A percentile compares a stretch with the other conserved stretches of the same genome.
Evolutionary conservation across 1,284 basidiomycete genomes (phyloP).

Genomic region (Irpex sp.): DNA sequence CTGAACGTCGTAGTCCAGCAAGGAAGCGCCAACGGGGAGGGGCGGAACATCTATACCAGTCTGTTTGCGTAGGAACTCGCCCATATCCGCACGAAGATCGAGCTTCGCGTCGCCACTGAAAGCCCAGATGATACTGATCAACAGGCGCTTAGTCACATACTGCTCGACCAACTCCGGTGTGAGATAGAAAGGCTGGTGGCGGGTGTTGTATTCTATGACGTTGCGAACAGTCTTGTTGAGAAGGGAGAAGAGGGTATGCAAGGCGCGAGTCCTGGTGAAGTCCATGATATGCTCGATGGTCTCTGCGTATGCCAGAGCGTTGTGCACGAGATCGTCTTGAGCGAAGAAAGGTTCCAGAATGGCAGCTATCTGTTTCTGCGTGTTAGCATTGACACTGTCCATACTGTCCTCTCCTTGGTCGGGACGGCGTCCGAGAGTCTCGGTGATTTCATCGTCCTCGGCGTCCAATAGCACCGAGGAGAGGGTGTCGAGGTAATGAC

Average conservation of each 20-base stretch:
- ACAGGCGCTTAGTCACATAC: constrained; percentile 88
- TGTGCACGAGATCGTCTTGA: constrained; percentile 77
- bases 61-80: constrained; percentile 81
- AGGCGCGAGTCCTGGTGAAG: constrained; percentile 88
- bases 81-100: constrained; percentile 87
- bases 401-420: constrained; percentile 50
- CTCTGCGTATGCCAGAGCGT: constrained; percentile 77
- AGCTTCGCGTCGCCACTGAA: constrained; percentile 96
- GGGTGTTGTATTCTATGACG: constrained; percentile 91
- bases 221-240: constrained; percentile 96
- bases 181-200: constrained; percentile 95
- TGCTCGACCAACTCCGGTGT: constrained; percentile 81
- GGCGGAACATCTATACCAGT: constrained; percentile 91
- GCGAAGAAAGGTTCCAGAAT: constrained; percentile 84
- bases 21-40: constrained; percentile 70
- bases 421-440: constrained; percentile 56
- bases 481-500: constrained; percentile 83
- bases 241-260: constrained; percentile 95
- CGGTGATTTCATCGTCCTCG: constrained; percentile 82
- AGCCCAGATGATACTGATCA: constrained; percentile 95
- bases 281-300: constrained; percentile 98
- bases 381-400: constrained; percentile 63
- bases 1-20: constrained; percentile 96
- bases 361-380: constrained; percentile 78
- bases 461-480: constrained; percentile 80